Conservation (phyloP, 805 yeast genomes). For the Metschnikowia shivogae region DNA sequence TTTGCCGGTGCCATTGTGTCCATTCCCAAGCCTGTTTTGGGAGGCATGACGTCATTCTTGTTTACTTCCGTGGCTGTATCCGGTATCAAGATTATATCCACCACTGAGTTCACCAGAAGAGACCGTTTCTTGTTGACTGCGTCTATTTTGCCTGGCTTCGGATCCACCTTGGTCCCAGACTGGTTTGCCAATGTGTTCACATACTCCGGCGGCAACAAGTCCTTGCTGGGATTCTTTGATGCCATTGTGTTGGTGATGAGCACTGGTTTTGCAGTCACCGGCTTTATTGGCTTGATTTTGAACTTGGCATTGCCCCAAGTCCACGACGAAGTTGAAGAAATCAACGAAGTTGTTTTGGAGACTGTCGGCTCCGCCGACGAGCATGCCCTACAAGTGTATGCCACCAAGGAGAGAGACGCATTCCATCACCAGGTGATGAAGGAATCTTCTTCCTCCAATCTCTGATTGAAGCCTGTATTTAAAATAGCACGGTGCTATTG, state of each 20-base stretch:
- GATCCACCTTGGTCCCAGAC: conserved; percentile 16
- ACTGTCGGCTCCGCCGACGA: conserved; percentile 19
- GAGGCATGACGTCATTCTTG: conserved; percentile 19
- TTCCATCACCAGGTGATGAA: conserved; percentile 5
- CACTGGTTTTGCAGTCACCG: conserved; percentile 19
- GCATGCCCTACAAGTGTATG: conserved; percentile 14
- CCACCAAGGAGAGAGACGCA: conserved; percentile 14
- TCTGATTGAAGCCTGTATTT: neutral
- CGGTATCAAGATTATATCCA: conserved; percentile 19
- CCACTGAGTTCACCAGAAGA: conserved; percentile 20
- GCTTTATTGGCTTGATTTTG: conserved; percentile 16
- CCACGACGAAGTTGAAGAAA: conserved; percentile 17
- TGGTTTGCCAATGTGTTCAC: conserved; percentile 17
- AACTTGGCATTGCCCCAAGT: conserved; percentile 18
- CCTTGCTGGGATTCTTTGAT: conserved; percentile 15
- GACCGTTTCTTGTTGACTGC: conserved; percentile 19
- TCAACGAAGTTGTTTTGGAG: conserved; percentile 19
- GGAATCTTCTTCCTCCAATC: conserved; percentile 11
- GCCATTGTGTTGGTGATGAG: conserved; percentile 19
- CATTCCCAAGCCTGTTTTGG: conserved; percentile 56
- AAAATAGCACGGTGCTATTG: too few relatives aligned
- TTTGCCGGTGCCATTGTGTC: conserved; percentile 58
- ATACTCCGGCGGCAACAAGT: conserved; percentile 14
- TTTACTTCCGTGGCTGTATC: conserved; percentile 19
- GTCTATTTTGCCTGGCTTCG: conserved; percentile 17